phyloP scores from a whole-genome alignment of 106 monocot species.

The Xerophyta viscosa region DNA sequence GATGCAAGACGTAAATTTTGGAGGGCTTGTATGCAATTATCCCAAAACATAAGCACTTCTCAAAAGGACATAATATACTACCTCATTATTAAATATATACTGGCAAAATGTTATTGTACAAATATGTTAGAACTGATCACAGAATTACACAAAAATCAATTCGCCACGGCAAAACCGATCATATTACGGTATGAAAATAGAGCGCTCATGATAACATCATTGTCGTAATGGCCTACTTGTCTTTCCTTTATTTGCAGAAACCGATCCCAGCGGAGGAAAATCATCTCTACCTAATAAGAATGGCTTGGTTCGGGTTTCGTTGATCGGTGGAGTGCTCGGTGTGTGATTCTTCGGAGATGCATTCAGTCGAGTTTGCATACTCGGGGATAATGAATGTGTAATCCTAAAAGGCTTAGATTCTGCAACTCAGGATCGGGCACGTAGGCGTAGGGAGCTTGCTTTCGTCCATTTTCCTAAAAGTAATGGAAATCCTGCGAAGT shows the following conservation, averaged over 20 bases:
- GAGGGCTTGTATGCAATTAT: too few species aligned
- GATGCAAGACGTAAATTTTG: too few species aligned
- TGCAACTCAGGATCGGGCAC: conserved; percentile 31
- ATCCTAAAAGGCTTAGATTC: conserved; percentile 22
- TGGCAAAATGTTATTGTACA: too few species aligned
- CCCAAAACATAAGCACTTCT: too few species aligned
- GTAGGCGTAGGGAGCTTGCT: conserved; percentile 31
- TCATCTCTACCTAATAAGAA: conserved; percentile 5
- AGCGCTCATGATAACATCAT: too few species aligned
- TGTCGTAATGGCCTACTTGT: too few species aligned
- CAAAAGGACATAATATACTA: too few species aligned
- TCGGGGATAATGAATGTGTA: background rate
- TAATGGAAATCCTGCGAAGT: conserved; percentile 54
- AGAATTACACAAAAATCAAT: too few species aligned
- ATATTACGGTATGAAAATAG: too few species aligned
- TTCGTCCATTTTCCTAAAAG: conserved; percentile 64
- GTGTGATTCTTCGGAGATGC: background rate
- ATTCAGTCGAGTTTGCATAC: background rate
- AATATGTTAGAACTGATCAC: too few species aligned
- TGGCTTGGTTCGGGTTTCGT: background rate
- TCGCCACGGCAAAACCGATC: too few species aligned
- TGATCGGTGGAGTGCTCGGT: background rate
- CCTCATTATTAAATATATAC: too few species aligned
- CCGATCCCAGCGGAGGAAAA: conserved; percentile 13
- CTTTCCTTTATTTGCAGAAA: background rate